phyloP scores from a whole-genome alignment of 2,329 filamentous ascomycete genomes.

The Podosphaera fusca region DNA sequence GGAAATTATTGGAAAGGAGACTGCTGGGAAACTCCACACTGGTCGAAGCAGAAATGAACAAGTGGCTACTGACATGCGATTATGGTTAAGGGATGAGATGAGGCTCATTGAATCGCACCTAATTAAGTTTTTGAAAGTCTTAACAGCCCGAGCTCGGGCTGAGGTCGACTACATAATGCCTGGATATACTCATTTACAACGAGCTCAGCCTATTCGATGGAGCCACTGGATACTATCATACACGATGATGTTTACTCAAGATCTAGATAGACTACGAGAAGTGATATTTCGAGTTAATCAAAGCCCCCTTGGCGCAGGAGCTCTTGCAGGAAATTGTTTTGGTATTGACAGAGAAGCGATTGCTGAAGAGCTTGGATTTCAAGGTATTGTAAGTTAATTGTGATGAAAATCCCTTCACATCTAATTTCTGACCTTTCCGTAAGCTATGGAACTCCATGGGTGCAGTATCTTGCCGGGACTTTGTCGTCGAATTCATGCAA shows the following conservation, averaged over 20 bases:
- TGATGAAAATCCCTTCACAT: neutral
- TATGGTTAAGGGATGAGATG: slow-evolving; percentile 65
- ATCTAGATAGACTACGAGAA: slow-evolving; percentile 56
- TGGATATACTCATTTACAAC: slow-evolving; percentile 66
- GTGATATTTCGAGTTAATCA: slow-evolving; percentile 52
- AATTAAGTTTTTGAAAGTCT: slow-evolving; percentile 44
- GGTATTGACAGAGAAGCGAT: slow-evolving; percentile 59
- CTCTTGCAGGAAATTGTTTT: slow-evolving; percentile 64
- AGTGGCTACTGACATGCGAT: slow-evolving; percentile 69
- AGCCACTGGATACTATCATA: slow-evolving; percentile 62
- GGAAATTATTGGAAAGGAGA: slow-evolving; percentile 68
- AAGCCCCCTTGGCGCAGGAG: slow-evolving; percentile 20
- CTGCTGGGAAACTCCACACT: slow-evolving; percentile 75
- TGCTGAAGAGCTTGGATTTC: slow-evolving; percentile 61
- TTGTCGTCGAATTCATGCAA: slow-evolving; percentile 59
- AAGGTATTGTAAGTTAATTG: slow-evolving; percentile 28
- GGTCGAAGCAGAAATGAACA: slow-evolving; percentile 77
- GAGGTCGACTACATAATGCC: slow-evolving; percentile 67
- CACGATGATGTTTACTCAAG: slow-evolving; percentile 44
- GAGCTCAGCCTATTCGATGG: slow-evolving; percentile 60
- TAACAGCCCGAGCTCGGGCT: slow-evolving; percentile 42
- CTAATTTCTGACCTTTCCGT: neutral
- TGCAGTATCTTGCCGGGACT: slow-evolving; percentile 41
- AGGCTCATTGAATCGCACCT: slow-evolving; percentile 45
- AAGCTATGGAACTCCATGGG: slow-evolving; percentile 47